phyloP scores from a whole-genome alignment of 2,329 filamentous ascomycete species.

The Hypomyces perniciosus region DNA sequence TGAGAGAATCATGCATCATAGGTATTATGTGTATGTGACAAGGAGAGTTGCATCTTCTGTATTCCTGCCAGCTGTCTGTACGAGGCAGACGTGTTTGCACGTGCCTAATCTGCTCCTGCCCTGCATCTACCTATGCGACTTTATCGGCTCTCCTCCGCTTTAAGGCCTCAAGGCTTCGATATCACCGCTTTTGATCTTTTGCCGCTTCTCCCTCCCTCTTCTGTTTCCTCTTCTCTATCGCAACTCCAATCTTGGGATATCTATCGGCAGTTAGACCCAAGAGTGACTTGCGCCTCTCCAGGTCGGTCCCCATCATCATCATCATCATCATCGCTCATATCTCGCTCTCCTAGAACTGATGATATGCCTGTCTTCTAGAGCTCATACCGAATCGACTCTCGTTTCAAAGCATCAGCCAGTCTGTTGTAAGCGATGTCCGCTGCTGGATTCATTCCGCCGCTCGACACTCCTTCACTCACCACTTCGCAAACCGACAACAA shows the following conservation, averaged over 20 bases:
- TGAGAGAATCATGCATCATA: background rate
- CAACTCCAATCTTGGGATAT: background rate
- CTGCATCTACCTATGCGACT: background rate
- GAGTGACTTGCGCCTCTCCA: too few species aligned
- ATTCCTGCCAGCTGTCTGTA: background rate
- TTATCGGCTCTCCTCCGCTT: background rate
- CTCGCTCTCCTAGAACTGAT: too few species aligned
- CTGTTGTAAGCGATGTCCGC: background rate
- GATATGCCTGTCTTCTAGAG: too few species aligned
- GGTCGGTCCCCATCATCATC: too few species aligned
- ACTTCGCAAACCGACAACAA: background rate
- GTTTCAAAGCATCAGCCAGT: background rate
- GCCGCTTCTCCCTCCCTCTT: background rate
- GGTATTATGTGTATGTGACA: background rate
- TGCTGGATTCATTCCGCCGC: background rate
- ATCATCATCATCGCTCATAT: too few species aligned
- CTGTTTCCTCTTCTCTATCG: background rate
- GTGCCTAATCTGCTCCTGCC: slow-evolving; percentile 1
- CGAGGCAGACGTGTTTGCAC: background rate
- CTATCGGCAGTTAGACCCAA: background rate
- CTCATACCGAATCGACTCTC: too few species aligned
- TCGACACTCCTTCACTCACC: background rate
- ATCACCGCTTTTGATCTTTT: background rate
- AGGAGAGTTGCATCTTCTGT: background rate
- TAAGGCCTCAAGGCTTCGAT: background rate